phyloP scores from a whole-genome alignment of 2,329 filamentous ascomycete genomes.

The Ascocoryne sarcoides region DNA sequence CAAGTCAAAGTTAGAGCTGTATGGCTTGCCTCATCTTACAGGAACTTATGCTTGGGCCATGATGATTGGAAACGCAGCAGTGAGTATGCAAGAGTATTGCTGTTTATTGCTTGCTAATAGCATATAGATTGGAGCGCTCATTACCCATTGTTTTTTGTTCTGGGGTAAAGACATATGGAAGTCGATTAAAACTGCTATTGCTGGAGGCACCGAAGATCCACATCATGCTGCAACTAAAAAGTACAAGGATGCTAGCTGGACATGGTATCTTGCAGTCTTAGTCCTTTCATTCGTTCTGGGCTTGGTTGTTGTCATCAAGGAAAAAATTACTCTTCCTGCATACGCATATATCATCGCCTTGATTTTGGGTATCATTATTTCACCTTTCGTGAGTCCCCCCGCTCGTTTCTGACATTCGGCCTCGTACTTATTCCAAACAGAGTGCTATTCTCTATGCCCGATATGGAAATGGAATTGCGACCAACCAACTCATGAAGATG shows the following conservation, averaged over 20 bases:
- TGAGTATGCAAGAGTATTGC: constrained; percentile 26
- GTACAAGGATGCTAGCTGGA: constrained; percentile 35
- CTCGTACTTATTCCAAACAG: constrained; percentile 24
- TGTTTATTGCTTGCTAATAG: constrained; percentile 2
- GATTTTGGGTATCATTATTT: constrained; percentile 33
- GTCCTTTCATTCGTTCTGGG: constrained; percentile 30
- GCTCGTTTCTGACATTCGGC: not conserved
- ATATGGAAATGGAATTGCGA: constrained; percentile 48
- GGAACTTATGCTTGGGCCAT: constrained; percentile 44
- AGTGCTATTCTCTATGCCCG: constrained; percentile 43
- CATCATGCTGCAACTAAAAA: constrained; percentile 41
- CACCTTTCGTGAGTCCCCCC: constrained; percentile 36
- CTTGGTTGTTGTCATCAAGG: constrained; percentile 32
- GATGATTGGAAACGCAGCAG: constrained; percentile 49
- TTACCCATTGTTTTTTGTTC: constrained; percentile 44
- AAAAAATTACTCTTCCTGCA: constrained; percentile 31
- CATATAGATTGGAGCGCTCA: constrained; percentile 44
- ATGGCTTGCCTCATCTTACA: constrained; percentile 39
- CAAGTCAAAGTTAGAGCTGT: constrained; percentile 31
- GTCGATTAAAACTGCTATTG: constrained; percentile 38
- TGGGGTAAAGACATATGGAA: constrained; percentile 44
- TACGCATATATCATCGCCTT: constrained; percentile 36
- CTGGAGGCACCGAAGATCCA: constrained; percentile 37
- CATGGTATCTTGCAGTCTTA: constrained; percentile 34
- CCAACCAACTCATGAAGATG: constrained; percentile 48